Percentiles rank a stretch among this genome's conserved stretches.
phyloP scores from a whole-genome alignment of 192 early-diverging fungal species.

The Borealophlyctis nickersoniae region DNA sequence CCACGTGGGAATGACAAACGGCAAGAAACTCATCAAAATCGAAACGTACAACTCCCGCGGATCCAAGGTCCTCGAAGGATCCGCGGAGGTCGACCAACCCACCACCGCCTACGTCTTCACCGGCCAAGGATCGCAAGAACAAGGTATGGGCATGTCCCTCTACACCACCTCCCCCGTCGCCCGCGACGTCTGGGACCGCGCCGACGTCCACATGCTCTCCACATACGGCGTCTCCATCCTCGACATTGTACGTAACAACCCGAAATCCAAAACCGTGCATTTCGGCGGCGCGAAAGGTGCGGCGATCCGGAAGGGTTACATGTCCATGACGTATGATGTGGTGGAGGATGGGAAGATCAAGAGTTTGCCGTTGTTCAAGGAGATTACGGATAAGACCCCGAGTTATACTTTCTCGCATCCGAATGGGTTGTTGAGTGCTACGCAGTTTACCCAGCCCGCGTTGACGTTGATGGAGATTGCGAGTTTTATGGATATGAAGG shows the following conservation, averaged over 20 bases:
- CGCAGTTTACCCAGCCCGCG: constrained; percentile 94
- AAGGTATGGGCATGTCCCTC: constrained; percentile 94
- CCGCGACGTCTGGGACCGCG: constrained; percentile 86
- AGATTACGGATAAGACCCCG: constrained; percentile 66
- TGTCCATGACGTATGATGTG: constrained; percentile 88
- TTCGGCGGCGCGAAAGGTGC: constrained; percentile 85
- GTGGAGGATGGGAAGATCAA: constrained; percentile 73
- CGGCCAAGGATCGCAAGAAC: constrained; percentile 94
- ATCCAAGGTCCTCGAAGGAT: constrained; percentile 77
- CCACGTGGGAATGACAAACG: constrained; percentile 95
- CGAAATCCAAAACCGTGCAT: constrained; percentile 75
- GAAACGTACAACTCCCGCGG: constrained; percentile 85
- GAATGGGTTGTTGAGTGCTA: constrained; percentile 82
- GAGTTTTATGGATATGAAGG: constrained; percentile 84
- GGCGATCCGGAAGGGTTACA: constrained; percentile 77
- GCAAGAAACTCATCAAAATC: constrained; percentile 90
- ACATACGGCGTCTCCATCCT: constrained; percentile 88
- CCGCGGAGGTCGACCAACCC: constrained; percentile 91
- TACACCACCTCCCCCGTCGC: constrained; percentile 79
- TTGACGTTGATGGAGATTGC: constrained; percentile 88
- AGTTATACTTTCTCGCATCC: constrained; percentile 83
- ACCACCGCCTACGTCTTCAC: constrained; percentile 91
- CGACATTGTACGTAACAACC: constrained; percentile 87
- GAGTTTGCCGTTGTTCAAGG: constrained; percentile 83
- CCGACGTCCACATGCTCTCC: constrained; percentile 79